Percentiles rank a stretch among this genome's conserved stretches.
phyloP scores from a whole-genome alignment of 345 rosid species.

The Hevea brasiliensis region DNA sequence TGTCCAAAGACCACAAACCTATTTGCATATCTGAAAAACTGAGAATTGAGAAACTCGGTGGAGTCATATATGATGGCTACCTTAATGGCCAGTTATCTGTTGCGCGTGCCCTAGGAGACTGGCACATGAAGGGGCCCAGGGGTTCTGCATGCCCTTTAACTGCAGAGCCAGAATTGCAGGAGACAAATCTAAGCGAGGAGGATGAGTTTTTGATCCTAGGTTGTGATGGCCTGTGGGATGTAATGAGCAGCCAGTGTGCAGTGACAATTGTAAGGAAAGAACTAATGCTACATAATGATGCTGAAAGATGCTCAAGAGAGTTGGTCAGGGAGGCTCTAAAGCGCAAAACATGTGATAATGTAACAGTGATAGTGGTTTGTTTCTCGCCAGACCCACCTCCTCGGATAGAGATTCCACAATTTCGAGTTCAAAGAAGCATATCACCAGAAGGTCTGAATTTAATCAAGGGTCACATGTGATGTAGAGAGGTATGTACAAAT shows the following conservation, averaged over 20 bases:
- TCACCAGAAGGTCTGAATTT: slow-evolving; percentile 85
- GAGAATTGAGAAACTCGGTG: slow-evolving; percentile 90
- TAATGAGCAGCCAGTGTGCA: slow-evolving; percentile 95
- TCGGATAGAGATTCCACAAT: slow-evolving; percentile 64
- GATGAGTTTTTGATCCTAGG: slow-evolving; percentile 98
- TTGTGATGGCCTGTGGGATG: slow-evolving; percentile 98
- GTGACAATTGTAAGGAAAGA: slow-evolving; percentile 79
- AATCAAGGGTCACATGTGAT: slow-evolving; percentile 76
- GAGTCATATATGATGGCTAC: slow-evolving; percentile 89
- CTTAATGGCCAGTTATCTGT: slow-evolving; percentile 97
- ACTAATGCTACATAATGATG: slow-evolving; percentile 91
- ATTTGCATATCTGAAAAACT: slow-evolving; percentile 63
- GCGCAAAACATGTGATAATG: slow-evolving; percentile 74
- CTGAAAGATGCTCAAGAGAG: slow-evolving; percentile 90
- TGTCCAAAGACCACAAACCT: slow-evolving; percentile 96
- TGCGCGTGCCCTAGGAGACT: slow-evolving; percentile 94
- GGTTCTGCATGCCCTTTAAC: slow-evolving; percentile 85
- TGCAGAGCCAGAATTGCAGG: slow-evolving; percentile 90
- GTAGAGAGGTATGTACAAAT: slow-evolving; percentile 5
- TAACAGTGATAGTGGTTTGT: slow-evolving; percentile 80
- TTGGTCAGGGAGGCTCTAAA: slow-evolving; percentile 85
- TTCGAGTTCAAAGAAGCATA: slow-evolving; percentile 74
- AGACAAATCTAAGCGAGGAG: slow-evolving; percentile 62
- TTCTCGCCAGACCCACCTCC: slow-evolving; percentile 86
- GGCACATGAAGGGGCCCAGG: slow-evolving; percentile 97